Percentiles rank a stretch among this genome's conserved stretches.
Evolutionary conservation across 371 early-diverging fungal species (phyloP).

Genomic region (Mortierella sp.): DNA sequence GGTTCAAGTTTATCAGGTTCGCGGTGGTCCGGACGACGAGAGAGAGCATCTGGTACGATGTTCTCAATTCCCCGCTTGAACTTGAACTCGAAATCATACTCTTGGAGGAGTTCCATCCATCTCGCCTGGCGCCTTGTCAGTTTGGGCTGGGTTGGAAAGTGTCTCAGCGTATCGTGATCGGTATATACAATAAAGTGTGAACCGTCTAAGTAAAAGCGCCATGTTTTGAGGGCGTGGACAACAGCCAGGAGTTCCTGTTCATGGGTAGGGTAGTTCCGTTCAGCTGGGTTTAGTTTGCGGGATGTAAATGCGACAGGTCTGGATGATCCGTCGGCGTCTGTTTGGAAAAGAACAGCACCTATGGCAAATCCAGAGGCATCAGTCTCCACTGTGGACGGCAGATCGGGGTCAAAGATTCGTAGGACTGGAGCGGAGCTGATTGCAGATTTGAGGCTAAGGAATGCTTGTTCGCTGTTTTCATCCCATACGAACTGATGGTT

Average conservation of each 20-base stretch:
- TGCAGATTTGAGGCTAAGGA: slow-evolving; percentile 7
- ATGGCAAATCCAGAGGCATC: slow-evolving; percentile 51
- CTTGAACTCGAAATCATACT: slow-evolving; percentile 45
- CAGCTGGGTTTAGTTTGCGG: slow-evolving; percentile 39
- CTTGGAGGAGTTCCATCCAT: slow-evolving; percentile 48
- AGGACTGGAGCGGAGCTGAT: slow-evolving; percentile 14
- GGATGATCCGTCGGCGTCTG: slow-evolving; percentile 21
- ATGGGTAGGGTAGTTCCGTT: slow-evolving; percentile 49
- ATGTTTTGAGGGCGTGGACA: slow-evolving; percentile 39
- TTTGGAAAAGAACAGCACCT: slow-evolving; percentile 54
- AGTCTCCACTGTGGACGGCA: slow-evolving; percentile 31
- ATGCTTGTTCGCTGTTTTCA: slow-evolving; percentile 2
- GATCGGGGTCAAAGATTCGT: slow-evolving; percentile 11
- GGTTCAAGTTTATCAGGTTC: slow-evolving; percentile 18
- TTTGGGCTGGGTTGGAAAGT: slow-evolving; percentile 37
- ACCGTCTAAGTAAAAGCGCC: slow-evolving; percentile 37
- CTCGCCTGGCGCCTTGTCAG: slow-evolving; percentile 31
- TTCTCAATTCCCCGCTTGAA: slow-evolving; percentile 50
- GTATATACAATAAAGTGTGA: slow-evolving; percentile 18
- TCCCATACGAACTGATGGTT: slow-evolving; percentile 48
- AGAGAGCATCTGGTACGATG: slow-evolving; percentile 32
- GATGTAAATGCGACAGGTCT: slow-evolving; percentile 55
- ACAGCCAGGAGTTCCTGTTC: slow-evolving; percentile 54
- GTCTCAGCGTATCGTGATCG: slow-evolving; percentile 36
- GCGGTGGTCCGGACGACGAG: slow-evolving; percentile 18